These are phyloP conservation scores for Ilyonectria mors-panacis DNA, from an alignment of 2,329 filamentous ascomycete species.

Conservation along the genomic window DNA sequence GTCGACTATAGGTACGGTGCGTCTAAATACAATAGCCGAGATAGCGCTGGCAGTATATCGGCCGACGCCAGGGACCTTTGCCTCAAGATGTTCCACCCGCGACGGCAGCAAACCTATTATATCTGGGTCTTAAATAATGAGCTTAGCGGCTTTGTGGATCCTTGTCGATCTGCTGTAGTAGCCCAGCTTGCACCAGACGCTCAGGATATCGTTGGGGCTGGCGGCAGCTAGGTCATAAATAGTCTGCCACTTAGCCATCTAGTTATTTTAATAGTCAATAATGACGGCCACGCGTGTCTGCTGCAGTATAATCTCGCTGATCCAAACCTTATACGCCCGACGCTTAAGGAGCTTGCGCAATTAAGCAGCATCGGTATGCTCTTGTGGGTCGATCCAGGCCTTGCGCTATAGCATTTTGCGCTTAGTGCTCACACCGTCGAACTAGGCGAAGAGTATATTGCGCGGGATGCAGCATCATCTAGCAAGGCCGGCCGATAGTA, in stretches of 20 bases:
- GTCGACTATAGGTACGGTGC: conserved; percentile 72
- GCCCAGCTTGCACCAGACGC: conserved; percentile 72
- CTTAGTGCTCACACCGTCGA: conserved; percentile 61
- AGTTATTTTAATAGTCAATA: conserved; percentile 74
- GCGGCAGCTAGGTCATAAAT: conserved; percentile 70
- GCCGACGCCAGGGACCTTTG: conserved; percentile 71
- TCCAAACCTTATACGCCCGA: conserved; percentile 77
- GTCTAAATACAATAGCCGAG: conserved; percentile 74
- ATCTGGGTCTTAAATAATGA: conserved; percentile 59
- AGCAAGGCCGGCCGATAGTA: conserved; percentile 69
- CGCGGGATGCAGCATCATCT: conserved; percentile 51
- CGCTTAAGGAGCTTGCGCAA: conserved; percentile 61
- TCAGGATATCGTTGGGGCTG: conserved; percentile 68
- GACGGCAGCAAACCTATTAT: conserved; percentile 66
- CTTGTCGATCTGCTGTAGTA: conserved; percentile 75
- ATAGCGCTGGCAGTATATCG: conserved; percentile 75
- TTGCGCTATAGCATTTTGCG: conserved; percentile 75
- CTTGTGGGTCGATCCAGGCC: conserved; percentile 65
- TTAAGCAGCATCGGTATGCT: conserved; percentile 47
- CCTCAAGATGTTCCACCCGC: conserved; percentile 61
- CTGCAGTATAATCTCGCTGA: conserved; percentile 78
- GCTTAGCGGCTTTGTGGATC: conserved; percentile 70
- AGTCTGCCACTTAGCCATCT: conserved; percentile 74
- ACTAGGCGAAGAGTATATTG: conserved; percentile 66
- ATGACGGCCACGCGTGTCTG: conserved; percentile 75